phyloP scores from a whole-genome alignment of 2,329 filamentous ascomycete genomes.

The Colletotrichum chlorophyti region DNA sequence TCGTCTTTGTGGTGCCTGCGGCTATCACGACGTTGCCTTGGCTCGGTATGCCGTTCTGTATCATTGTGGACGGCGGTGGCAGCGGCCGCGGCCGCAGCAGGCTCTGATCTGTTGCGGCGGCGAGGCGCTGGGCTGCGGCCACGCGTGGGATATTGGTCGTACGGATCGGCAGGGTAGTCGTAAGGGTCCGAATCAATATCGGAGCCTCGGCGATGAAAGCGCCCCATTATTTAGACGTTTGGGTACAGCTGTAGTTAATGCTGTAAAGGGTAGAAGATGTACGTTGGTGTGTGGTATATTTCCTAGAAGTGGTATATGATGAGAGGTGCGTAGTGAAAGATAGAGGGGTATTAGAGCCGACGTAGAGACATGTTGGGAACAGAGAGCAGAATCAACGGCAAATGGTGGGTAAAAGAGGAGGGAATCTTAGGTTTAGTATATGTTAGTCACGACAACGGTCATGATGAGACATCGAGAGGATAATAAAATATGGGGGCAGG shows the following conservation, averaged over 20 bases:
- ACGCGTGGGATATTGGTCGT: constrained; percentile 2
- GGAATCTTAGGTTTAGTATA: background rate
- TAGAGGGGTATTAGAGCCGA: background rate
- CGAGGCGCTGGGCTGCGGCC: constrained; percentile 20
- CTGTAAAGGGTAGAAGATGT: background rate
- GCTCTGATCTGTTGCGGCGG: constrained; percentile 17
- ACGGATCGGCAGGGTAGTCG: background rate
- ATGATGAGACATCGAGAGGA: too few relatives aligned
- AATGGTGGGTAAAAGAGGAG: background rate
- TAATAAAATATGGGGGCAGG: too few relatives aligned
- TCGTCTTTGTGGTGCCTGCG: constrained; percentile 1
- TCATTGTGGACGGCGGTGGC: background rate
- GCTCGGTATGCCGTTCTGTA: background rate
- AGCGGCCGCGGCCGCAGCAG: constrained; percentile 1
- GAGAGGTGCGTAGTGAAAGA: background rate
- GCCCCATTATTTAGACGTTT: constrained; percentile 13
- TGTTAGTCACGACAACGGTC: background rate
- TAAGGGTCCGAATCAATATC: constrained; percentile 10
- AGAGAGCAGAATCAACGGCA: background rate
- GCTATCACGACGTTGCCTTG: background rate
- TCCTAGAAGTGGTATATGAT: background rate
- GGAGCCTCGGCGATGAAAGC: constrained; percentile 5
- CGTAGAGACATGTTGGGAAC: background rate
- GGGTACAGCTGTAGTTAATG: too few relatives aligned
- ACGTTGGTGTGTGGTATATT: background rate